phyloP scores from a whole-genome alignment of 2,329 filamentous ascomycete species.

The Cadophora malorum region DNA sequence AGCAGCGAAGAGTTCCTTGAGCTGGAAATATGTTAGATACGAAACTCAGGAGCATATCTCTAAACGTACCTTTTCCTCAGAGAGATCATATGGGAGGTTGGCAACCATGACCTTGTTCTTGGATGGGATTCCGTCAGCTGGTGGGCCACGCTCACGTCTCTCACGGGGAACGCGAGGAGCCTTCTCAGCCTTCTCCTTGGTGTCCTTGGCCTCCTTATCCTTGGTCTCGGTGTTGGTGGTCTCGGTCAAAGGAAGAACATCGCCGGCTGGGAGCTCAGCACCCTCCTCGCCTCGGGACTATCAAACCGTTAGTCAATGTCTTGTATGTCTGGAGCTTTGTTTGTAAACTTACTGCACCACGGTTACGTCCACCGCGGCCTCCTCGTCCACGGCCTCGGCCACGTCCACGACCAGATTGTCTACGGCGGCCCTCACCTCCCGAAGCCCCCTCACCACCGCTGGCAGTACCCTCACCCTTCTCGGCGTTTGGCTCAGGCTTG shows the following conservation, averaged over 20 bases:
- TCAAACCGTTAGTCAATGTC: constrained; percentile 29
- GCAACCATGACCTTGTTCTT: constrained; percentile 99
- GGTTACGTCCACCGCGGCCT: constrained; percentile 66
- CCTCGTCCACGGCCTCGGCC: constrained; percentile 72
- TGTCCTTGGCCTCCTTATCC: constrained; percentile 54
- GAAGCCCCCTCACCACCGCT: constrained; percentile 74
- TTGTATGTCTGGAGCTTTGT: not conserved
- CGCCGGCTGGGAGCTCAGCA: constrained; percentile 57
- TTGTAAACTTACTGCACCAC: constrained; percentile 65
- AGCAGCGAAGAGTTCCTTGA: constrained; percentile 94
- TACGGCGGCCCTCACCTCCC: constrained; percentile 69
- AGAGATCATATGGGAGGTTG: constrained; percentile 97
- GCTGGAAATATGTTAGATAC: constrained; percentile 58
- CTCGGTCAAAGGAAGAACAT: constrained; percentile 66
- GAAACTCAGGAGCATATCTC: constrained; percentile 20
- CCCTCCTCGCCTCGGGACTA: constrained; percentile 43
- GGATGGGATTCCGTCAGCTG: constrained; percentile 95
- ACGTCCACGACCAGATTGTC: constrained; percentile 68
- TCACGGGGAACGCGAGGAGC: constrained; percentile 60
- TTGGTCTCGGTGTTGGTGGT: constrained; percentile 62
- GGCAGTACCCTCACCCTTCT: constrained; percentile 73
- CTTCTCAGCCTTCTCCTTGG: constrained; percentile 47
- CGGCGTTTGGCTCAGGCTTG: constrained; percentile 87
- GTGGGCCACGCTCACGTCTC: constrained; percentile 86
- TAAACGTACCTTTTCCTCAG: constrained; percentile 85